Base-by-base conservation (phyloP, 305 asterid species). In the Fraxinus xanthoxyloides region DNA sequence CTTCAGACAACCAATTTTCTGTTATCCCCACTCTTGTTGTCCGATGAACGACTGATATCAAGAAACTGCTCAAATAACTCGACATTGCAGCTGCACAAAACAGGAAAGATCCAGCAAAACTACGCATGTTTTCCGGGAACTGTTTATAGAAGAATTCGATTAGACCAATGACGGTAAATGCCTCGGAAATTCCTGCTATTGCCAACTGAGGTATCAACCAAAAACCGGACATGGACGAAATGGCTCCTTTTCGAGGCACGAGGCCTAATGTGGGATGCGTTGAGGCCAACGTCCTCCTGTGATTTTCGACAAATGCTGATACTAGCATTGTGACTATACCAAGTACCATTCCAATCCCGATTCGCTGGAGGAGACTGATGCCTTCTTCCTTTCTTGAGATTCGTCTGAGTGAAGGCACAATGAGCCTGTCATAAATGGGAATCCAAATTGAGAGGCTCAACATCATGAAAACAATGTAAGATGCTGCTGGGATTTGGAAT, bases 181-280 rank as follows among this genome's bases (percentile, higher is more conserved):
- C 92, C 87, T 90, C 91, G 1, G 90, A 89, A 59, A 88, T 26
- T 8, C 93, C 93, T 0, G 90, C 86, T 21, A 95, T 13, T 0
- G 76, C 86, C 32, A 92, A 80, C 54, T 90, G 97, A 0, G 95
- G 96, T 46, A 91, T 86, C 81, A 95, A 46, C 97, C 89, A 89
- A 28, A 81, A 72, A 5, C 90, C 97, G 0, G 98, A 89, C 95
- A 94, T 89, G 0, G 97, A 83, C 48, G 97, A 94, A 19, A 94
- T 51, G 1, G 84, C 86, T 3, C 97, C 97, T 80, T 84, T 91
- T 23, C 87, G 85, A 0, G 95, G 76, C 17, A 75, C 90, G 40
- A 77, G 0, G 5, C 2, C 98, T 8, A 89, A n/a, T 90, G 19
- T 85, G 7, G 97, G 92, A 4, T 78, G 82, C 0, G 89, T 85